Percentiles rank a stretch among this genome's conserved stretches.
These are phyloP conservation scores for Asterionellopsis glacialis DNA, from an alignment of 108 stramenopile species.

Conservation along the genomic window DNA sequence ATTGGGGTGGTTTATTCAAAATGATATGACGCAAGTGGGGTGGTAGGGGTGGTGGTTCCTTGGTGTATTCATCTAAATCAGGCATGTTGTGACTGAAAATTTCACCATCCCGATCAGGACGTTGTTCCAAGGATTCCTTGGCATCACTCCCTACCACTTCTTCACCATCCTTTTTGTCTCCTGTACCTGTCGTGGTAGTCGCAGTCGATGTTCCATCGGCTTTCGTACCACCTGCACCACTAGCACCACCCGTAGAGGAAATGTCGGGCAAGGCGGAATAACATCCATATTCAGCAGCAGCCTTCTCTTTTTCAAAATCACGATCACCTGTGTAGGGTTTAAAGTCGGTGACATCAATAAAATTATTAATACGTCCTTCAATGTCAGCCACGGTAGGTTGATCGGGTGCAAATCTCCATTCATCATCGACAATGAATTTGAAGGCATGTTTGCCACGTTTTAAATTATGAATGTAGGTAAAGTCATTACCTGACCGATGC, in stretches of 20 bases:
- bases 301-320: constrained; percentile 81
- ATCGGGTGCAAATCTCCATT: constrained; percentile 95
- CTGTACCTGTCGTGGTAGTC: not conserved
- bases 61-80: constrained; percentile 97
- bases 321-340: constrained; percentile 91
- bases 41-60: constrained; percentile 99
- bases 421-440: constrained; percentile 99
- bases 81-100: constrained; percentile 87
- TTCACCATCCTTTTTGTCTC: constrained; percentile 1
- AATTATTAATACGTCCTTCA: constrained; percentile 98
- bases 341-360: constrained; percentile 98
- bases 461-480: constrained; percentile 98
- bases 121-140: not conserved
- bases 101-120: constrained; percentile 74
- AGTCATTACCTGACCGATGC: constrained; percentile 99
- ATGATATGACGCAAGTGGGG: constrained; percentile 98
- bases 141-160: not conserved
- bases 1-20: constrained; percentile 92
- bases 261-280: constrained; percentile 11
- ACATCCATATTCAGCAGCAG: constrained; percentile 60
- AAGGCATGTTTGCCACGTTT: constrained; percentile 95
- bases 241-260: constrained; percentile 1
- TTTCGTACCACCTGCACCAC: not conserved
- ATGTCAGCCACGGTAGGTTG: constrained; percentile 98
- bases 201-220: constrained; percentile 1